These are phyloP conservation scores for Rhodotorula sp. DNA, from an alignment of 1,284 basidiomycete species.

Conservation along the genomic window DNA sequence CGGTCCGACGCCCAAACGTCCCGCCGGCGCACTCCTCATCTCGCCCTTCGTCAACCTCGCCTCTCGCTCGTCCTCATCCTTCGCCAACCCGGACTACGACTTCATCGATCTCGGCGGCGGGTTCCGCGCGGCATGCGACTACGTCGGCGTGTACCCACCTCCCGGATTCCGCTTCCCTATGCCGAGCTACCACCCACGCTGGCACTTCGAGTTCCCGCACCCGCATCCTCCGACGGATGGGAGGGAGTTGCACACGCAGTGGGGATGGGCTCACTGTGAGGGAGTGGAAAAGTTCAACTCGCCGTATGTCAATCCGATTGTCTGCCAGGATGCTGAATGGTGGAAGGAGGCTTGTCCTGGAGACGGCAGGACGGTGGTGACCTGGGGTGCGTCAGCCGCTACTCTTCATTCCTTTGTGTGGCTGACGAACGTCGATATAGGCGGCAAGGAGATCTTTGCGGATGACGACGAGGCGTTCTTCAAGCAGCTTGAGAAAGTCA, in stretches of 20 bases:
- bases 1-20: constrained; percentile 18
- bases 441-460: constrained; percentile 26
- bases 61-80: constrained; percentile 8
- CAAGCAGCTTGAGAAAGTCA: constrained; percentile 19
- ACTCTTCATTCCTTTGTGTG: too few relatives aligned
- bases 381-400: constrained; percentile 17
- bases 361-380: constrained; percentile 19
- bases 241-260: too few relatives aligned
- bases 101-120: constrained; percentile 7
- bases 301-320: constrained; percentile 33
- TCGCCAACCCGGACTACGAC: constrained; percentile 20
- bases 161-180: background rate
- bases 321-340: constrained; percentile 19
- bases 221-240: background rate
- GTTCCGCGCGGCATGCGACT: constrained; percentile 28
- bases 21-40: constrained; percentile 30
- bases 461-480: constrained; percentile 30
- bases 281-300: constrained; percentile 17
- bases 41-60: constrained; percentile 30
- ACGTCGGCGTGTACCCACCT: constrained; percentile 21
- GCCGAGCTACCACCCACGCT: constrained; percentile 13
- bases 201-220: background rate
- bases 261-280: constrained; percentile 16
- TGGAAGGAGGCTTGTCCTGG: constrained; percentile 27
- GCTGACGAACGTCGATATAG: background rate